Conservation (phyloP, 345 rosid genomes). For the Eucalyptus polybractea region DNA sequence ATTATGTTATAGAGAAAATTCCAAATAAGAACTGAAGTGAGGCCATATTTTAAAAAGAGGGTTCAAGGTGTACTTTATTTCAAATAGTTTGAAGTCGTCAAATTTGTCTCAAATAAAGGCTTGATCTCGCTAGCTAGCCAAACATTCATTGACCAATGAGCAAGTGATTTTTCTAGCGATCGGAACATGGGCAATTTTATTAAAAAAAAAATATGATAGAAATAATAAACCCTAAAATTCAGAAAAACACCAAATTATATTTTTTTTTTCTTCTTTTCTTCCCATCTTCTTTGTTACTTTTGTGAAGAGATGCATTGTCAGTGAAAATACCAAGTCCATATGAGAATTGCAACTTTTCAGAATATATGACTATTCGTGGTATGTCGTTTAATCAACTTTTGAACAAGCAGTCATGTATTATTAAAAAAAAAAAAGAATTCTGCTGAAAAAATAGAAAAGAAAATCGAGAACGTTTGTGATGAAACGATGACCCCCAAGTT, state of each 20-base stretch:
- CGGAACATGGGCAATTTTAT: not conserved
- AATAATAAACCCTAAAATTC: not conserved
- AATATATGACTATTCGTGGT: not conserved
- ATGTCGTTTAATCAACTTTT: not conserved
- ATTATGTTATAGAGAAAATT: too few relatives aligned
- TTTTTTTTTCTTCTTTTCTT: too few relatives aligned
- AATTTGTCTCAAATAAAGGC: not conserved
- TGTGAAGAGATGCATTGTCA: not conserved
- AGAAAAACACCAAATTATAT: not conserved
- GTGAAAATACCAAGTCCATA: not conserved
- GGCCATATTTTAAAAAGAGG: not conserved
- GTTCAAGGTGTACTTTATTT: too few relatives aligned
- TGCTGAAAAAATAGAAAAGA: not conserved
- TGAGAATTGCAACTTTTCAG: not conserved
- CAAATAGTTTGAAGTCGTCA: not conserved
- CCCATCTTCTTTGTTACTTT: not conserved
- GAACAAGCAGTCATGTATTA: not conserved
- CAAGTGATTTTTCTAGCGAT: not conserved
- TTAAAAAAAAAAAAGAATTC: not conserved
- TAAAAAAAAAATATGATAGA: too few relatives aligned
- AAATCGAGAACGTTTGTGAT: not conserved
- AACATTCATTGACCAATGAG: not conserved
- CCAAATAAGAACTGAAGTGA: too few relatives aligned
- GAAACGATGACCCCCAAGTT: not conserved
- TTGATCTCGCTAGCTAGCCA: rapidly evolving